These are phyloP conservation scores for Moniliella sp. DNA, from an alignment of 1,284 basidiomycete genomes.

Conservation along the genomic window DNA sequence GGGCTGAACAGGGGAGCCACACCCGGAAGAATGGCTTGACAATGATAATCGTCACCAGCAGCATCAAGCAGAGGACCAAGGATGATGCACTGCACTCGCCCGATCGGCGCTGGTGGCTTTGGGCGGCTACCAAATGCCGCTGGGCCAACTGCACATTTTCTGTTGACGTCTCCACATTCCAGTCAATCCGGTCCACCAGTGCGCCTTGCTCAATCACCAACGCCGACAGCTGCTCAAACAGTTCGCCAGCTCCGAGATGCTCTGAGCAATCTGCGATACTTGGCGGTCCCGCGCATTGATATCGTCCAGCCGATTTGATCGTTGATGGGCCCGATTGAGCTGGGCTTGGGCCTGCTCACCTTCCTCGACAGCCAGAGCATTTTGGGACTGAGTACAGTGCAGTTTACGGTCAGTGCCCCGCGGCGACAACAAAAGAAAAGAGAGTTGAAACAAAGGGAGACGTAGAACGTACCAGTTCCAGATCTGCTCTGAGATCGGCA, in stretches of 20 bases:
- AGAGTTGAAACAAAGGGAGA: no score
- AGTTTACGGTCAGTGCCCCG: no score
- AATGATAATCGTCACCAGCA: constrained; percentile 55
- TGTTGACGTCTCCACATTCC: constrained; percentile 81
- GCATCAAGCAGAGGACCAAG: constrained; percentile 74
- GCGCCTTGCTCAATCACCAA: constrained; percentile 96
- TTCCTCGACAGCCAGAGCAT: no score
- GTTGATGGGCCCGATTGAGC: no score
- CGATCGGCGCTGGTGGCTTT: constrained; percentile 69
- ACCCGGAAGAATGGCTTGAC: constrained; percentile 54
- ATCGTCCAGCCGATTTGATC: no score
- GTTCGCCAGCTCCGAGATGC: constrained; percentile 74
- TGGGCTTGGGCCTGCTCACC: no score
- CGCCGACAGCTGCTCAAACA: constrained; percentile 79
- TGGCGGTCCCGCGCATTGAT: constrained; percentile 42
- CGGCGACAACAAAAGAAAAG: no score
- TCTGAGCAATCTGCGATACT: constrained; percentile 71
- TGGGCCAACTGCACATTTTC: constrained; percentile 61
- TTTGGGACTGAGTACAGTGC: no score
- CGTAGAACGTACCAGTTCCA: no score
- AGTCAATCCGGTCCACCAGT: constrained; percentile 82
- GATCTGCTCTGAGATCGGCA: no score
- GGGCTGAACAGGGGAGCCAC: no score
- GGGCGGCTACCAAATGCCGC: constrained; percentile 59
- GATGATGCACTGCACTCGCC: constrained; percentile 77